A percentile compares a stretch with the other conserved stretches of the same genome.
phyloP scores from a whole-genome alignment of 768 basidiomycete genomes.

The Termitomyces sp. region DNA sequence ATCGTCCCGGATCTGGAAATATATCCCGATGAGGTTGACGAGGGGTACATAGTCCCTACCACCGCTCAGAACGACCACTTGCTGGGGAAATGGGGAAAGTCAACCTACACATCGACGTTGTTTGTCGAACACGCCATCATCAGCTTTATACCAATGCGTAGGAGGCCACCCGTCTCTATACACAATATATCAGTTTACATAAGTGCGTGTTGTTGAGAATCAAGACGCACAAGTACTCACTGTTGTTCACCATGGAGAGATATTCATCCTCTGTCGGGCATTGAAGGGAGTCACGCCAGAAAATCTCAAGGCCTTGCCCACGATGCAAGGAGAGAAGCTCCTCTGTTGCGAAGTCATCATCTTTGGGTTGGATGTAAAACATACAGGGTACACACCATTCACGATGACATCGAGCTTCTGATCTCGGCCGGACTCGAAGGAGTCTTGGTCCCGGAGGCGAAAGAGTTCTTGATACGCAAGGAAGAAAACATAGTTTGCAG shows the following conservation, averaged over 20 bases:
- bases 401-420: constrained; percentile 66
- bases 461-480: constrained; percentile 87
- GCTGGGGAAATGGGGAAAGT: neutral
- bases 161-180: constrained; percentile 90
- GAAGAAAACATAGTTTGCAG: constrained; percentile 96
- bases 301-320: constrained; percentile 91
- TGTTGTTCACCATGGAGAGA: constrained; percentile 94
- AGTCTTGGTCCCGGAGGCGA: constrained; percentile 39
- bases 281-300: constrained; percentile 88
- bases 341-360: constrained; percentile 22
- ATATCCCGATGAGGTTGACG: constrained; percentile 92
- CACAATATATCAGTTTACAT: no score
- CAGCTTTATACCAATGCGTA: constrained; percentile 88
- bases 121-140: constrained; percentile 89
- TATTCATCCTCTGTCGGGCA: constrained; percentile 97
- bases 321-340: constrained; percentile 88
- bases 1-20: constrained; percentile 96
- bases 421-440: constrained; percentile 19
- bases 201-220: neutral
- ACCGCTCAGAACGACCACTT: neutral
- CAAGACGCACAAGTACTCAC: constrained; percentile 36
- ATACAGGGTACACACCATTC: constrained; percentile 47
- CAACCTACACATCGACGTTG: constrained; percentile 53
- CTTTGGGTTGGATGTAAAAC: neutral
- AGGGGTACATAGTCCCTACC: constrained; percentile 85